Base-by-base conservation (phyloP, 2,329 filamentous ascomycete species). In the Didymosphaeria variabile region DNA sequence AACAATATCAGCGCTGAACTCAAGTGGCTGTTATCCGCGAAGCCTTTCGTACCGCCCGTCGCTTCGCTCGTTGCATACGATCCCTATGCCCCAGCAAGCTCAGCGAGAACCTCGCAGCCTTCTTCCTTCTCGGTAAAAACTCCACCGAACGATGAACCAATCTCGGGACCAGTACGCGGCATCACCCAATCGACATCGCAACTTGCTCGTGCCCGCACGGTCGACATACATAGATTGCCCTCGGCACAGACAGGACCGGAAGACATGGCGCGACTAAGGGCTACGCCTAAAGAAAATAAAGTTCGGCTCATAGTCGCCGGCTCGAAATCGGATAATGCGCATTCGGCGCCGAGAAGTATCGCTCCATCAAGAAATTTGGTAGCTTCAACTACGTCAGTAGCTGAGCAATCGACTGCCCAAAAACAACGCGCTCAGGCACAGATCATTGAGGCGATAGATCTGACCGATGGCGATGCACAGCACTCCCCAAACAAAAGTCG, bases 1-100 rank as follows among this genome's bases (percentile, higher is more conserved):
- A 78, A 84, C 72, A 85, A 85, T 65, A 73, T 84, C 63, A 74
- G 70, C 61, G 77, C 79, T 70, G 82, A 85, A 66, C 74, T 85
- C 63, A 75, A 75, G 63, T 85, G 83, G 83, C 75, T 85, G 72
- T 70, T 83, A 58, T 71, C 69, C 64, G 75, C 76, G 62, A 82
- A 80, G 69, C 80, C 82, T 45, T 81, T 80, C 65, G 62, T 83
- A 51, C 81, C 82, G n/a, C 67, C 73, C 46, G 67, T 71, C 45
- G 57, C 62, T 54, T 67, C 74, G 32, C 61, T 72, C 57, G 64
- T 74, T 64, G 60, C 64, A 54, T 78, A 74, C 64, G 68, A 71
- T 49, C 67, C 72, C n/a, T 58, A 72, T 36, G 68, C 66, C 45
- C 67, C 62, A 15, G 55, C 64, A 31, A 71, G 67, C 58, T 73